Evolutionary conservation across 768 basidiomycete genomes (phyloP).

Genomic region (Russula dissimulans): DNA sequence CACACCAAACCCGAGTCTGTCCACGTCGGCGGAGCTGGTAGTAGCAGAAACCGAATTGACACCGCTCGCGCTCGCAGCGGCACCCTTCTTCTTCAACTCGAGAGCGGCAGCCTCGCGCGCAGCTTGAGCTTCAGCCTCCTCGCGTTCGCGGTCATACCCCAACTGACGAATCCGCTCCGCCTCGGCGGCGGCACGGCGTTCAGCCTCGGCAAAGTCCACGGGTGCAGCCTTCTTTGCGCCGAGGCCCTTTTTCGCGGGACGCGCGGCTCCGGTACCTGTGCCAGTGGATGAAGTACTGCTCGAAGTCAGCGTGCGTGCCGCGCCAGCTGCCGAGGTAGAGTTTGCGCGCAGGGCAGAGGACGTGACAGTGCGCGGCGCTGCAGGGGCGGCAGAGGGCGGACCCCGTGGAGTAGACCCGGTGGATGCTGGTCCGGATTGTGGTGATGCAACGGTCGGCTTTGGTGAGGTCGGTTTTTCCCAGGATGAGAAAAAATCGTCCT

Average conservation of each 20-base stretch:
- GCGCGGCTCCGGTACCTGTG: slow-evolving; percentile 35
- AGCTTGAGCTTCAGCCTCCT: slow-evolving; percentile 75
- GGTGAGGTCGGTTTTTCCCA: slow-evolving; percentile 75
- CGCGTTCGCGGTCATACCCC: slow-evolving; percentile 80
- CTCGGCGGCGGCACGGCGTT: slow-evolving; percentile 82
- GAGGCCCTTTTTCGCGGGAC: slow-evolving; percentile 63
- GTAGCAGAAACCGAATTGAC: slow-evolving; percentile 27
- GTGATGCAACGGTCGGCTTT: slow-evolving; percentile 26
- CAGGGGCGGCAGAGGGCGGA: slow-evolving; percentile 26
- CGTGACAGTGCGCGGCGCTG: slow-evolving; percentile 52
- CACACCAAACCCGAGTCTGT: slow-evolving; percentile 60
- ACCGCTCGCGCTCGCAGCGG: slow-evolving; percentile 25
- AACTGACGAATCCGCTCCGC: slow-evolving; percentile 87
- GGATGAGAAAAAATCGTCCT: slow-evolving; percentile 94
- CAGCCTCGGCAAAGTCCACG: slow-evolving; percentile 92
- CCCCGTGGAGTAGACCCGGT: slow-evolving; percentile 1
- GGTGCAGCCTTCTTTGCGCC: slow-evolving; percentile 82
- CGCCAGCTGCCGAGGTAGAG: slow-evolving; percentile 33
- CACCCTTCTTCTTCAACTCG: slow-evolving; percentile 27
- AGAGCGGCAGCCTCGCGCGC: slow-evolving; percentile 50
- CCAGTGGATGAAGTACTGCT: slow-evolving; percentile 24
- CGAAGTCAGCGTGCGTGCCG: slow-evolving; percentile 36
- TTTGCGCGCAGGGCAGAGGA: slow-evolving; percentile 52
- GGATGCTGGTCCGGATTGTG: slow-evolving; percentile 12
- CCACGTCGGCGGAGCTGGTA: slow-evolving; percentile 41